Conservation (phyloP, 495 filamentous ascomycete genomes). For the Amphirosellinia nigrospora region DNA sequence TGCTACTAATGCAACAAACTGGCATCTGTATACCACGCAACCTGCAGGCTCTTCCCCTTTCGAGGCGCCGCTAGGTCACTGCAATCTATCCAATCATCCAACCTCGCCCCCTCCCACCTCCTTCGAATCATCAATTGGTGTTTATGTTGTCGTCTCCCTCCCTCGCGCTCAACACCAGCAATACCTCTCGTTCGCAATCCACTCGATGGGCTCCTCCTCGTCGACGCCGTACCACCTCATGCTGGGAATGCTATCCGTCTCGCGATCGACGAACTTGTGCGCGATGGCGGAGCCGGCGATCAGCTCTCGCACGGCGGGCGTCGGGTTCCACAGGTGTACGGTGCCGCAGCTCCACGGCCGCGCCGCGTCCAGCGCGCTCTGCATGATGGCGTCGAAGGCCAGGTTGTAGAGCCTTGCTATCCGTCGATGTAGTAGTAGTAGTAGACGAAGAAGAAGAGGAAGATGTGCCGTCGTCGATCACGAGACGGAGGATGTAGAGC, state of each 20-base stretch:
- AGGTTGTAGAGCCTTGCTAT: constrained; percentile 52
- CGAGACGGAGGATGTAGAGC: constrained; percentile 78
- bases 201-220: constrained; percentile 67
- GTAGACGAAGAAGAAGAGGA: not conserved
- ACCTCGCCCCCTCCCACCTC: too few species aligned
- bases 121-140: not conserved
- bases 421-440: too few species aligned
- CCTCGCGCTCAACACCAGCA: constrained; percentile 73
- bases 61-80: not conserved
- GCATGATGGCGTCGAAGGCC: constrained; percentile 61
- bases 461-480: constrained; percentile 65
- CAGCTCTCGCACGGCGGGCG: constrained; percentile 37
- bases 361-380: constrained; percentile 49
- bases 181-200: constrained; percentile 92
- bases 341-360: constrained; percentile 48
- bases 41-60: not conserved
- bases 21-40: not conserved
- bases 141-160: not conserved
- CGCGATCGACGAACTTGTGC: constrained; percentile 50
- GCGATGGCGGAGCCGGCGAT: constrained; percentile 50
- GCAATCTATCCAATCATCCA: not conserved
- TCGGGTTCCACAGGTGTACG: constrained; percentile 61
- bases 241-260: constrained; percentile 58
- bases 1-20: not conserved
- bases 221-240: constrained; percentile 61